These are phyloP conservation scores for Eremothecium coryli DNA, from an alignment of 1,139 yeast genomes.

Conservation along the genomic window DNA sequence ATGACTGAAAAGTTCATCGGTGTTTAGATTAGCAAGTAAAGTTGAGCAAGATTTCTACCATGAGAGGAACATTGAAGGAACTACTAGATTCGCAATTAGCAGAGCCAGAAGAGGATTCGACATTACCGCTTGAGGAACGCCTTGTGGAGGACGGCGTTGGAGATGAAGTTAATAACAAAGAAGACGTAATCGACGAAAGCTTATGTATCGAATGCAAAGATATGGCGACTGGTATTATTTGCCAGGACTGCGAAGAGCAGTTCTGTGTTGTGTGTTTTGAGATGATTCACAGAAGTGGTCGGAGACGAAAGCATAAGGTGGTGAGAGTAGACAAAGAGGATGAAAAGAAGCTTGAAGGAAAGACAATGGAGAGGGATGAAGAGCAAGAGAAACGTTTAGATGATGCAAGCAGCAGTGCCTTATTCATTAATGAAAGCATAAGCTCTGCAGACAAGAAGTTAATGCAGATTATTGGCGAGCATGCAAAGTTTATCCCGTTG, in stretches of 20 bases:
- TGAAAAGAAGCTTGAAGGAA: constrained; percentile 14
- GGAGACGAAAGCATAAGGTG: constrained; percentile 36
- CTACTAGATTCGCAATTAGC: constrained; percentile 29
- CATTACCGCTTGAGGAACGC: too few species aligned
- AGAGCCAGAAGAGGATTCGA: constrained; percentile 23
- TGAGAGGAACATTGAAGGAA: constrained; percentile 17
- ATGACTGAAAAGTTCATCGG: too few species aligned
- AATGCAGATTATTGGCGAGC: constrained; percentile 36
- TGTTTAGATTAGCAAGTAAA: too few species aligned
- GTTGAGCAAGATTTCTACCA: too few species aligned
- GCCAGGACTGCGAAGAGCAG: constrained; percentile 51
- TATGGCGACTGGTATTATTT: constrained; percentile 52
- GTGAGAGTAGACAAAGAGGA: constrained; percentile 27
- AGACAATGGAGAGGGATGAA: constrained; percentile 12
- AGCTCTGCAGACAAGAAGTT: constrained; percentile 21
- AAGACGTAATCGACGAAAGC: constrained; percentile 19
- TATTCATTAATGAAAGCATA: constrained; percentile 1
- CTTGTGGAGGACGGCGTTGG: constrained; percentile 2
- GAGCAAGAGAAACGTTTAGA: constrained; percentile 9
- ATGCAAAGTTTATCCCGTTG: constrained; percentile 52
- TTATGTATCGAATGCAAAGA: constrained; percentile 62
- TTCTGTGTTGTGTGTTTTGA: constrained; percentile 61
- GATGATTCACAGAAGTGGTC: constrained; percentile 59
- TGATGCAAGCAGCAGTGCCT: constrained; percentile 5
- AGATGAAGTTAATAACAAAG: constrained; percentile 9